Conservation (phyloP, 129 eudicot genomes). For the Flaveria linearis region DNA sequence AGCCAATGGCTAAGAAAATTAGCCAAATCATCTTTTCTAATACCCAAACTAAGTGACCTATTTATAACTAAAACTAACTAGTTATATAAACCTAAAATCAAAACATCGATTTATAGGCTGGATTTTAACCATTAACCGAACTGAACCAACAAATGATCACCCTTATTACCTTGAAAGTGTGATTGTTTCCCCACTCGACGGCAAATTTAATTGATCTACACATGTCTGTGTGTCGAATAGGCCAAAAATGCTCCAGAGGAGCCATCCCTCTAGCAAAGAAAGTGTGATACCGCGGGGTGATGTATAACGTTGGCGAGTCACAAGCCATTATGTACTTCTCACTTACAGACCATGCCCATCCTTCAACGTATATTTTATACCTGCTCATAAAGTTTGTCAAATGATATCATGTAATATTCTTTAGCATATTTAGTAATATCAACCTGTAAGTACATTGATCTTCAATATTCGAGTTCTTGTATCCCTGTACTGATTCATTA, state of each 20-base stretch:
- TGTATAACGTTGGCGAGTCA: conserved; percentile 63
- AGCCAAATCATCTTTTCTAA: no score
- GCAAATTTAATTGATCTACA: conserved; percentile 89
- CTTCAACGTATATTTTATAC: conserved; percentile 89
- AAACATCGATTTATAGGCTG: no score
- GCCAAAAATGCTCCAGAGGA: conserved; percentile 86
- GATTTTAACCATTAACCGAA: no score
- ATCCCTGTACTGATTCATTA: conserved; percentile 54
- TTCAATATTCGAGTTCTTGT: conserved; percentile 63
- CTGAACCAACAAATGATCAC: no score
- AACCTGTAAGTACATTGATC: conserved; percentile 90
- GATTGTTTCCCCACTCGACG: conserved; percentile 88
- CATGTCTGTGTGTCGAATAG: conserved; percentile 55
- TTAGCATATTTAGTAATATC: not conserved
- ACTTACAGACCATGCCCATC: conserved; percentile 95
- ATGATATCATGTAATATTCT: not conserved
- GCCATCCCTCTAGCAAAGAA: no score
- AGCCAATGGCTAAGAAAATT: no score
- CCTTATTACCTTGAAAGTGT: conserved; percentile 64
- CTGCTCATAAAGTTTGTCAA: conserved; percentile 29
- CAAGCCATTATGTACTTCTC: conserved; percentile 86
- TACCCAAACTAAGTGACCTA: no score
- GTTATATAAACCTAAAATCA: no score
- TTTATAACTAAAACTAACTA: no score
- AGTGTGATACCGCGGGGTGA: conserved; percentile 58